Evolutionary conservation across 2,329 filamentous ascomycete genomes (phyloP).

Genomic region (Capronia americana): DNA sequence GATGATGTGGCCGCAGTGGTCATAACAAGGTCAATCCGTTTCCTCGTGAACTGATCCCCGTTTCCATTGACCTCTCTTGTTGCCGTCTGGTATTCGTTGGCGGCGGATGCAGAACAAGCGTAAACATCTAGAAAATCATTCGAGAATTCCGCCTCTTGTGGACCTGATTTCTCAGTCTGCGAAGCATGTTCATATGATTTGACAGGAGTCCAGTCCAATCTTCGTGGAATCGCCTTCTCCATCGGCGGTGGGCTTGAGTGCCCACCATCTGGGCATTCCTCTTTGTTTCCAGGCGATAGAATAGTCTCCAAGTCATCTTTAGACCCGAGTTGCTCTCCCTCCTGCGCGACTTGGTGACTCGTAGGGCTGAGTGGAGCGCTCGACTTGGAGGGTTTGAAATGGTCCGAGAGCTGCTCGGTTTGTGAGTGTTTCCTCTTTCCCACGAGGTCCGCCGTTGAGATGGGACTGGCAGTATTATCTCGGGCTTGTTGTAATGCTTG

Average conservation of each 20-base stretch:
- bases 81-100: background rate
- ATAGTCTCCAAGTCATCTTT: background rate
- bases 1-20: constrained; percentile 6
- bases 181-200: constrained; percentile 39
- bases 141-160: constrained; percentile 9
- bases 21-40: constrained; percentile 30
- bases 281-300: background rate
- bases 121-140: constrained; percentile 22
- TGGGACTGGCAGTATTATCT: background rate
- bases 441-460: background rate
- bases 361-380: background rate
- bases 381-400: constrained; percentile 6
- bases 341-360: background rate
- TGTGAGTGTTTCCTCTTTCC: background rate
- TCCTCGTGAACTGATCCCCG: constrained; percentile 24
- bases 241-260: constrained; percentile 40
- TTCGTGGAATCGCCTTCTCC: constrained; percentile 60
- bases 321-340: background rate
- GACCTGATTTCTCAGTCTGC: constrained; percentile 9
- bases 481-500: constrained; percentile 12
- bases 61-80: constrained; percentile 9
- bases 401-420: constrained; percentile 9
- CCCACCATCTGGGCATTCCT: too few relatives aligned
- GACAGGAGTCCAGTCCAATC: constrained; percentile 72
- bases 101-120: constrained; percentile 14